Base-by-base conservation (phyloP, 495 filamentous ascomycete genomes). In the Aspergillus ostianus region DNA sequence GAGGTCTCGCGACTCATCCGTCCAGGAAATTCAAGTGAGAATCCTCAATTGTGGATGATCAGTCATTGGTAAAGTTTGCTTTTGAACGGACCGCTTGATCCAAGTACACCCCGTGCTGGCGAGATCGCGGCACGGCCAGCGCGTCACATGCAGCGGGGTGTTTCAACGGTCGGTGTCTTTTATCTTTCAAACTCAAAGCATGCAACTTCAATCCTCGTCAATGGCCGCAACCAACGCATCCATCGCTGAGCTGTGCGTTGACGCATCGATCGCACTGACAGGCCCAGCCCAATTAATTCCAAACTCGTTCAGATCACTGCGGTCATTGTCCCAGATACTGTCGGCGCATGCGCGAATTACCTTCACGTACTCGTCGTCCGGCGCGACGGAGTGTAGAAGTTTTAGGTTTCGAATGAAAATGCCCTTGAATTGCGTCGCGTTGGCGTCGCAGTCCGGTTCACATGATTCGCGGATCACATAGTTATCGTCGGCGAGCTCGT, bases 371-470 rank as follows among this genome's bases (percentile, higher is more conserved):
- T 61, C 64, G 10, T 79, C 72, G 29, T 84, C 67, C 5, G 84
- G 83, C 0, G 78, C 75, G 0, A 70, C 83, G 19, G 68, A 59
- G 6, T 90, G 79, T 58, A 93, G 66, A 30, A 80, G 76, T 26
- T 75, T 71, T 47, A 92, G 72, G 63, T 91, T 91, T 7, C 90
- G 82, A 64, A 90, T 83, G 66, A 92, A 91, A 19, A 90, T 80
- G 30, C 90, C 90, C 73, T 92, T 93, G 82, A 93, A 93, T 70
- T 91, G 87, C 10, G 77, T 73, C 1, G 80, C 86, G 60, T 89
- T 82, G 12, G 64, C 76, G 29, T 83, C 86, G 48, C 86, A 88
- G 58, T 81, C 67, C 0, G 85, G 85, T 65, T 90, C 88, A 63
- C 86, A 89, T 13, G 70, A 60, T 47, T 92, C 90, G 61, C 79